Percentiles rank a stretch among this genome's conserved stretches.
phyloP scores from a whole-genome alignment of 805 yeast genomes.

The Saturnispora zaruensis region DNA sequence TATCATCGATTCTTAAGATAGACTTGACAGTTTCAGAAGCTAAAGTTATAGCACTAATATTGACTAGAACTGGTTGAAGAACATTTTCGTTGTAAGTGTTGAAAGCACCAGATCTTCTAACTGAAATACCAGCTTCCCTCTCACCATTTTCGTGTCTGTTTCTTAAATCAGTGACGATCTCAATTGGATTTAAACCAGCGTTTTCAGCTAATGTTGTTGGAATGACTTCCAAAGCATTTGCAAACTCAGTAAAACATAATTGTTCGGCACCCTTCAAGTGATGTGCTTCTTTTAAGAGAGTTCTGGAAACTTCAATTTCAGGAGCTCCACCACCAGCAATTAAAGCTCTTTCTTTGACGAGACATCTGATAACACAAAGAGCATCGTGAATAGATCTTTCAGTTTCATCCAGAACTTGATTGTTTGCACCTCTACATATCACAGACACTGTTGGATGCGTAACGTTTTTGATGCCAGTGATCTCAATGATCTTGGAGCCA shows the following conservation, averaged over 20 bases:
- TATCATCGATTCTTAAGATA: slow-evolving; percentile 93
- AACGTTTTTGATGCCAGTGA: slow-evolving; percentile 67
- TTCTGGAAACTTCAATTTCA: slow-evolving; percentile 80
- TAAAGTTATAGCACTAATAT: slow-evolving; percentile 85
- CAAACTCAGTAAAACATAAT: slow-evolving; percentile 85
- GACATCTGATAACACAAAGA: slow-evolving; percentile 81
- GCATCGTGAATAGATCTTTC: slow-evolving; percentile 98
- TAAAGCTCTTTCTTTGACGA: slow-evolving; percentile 78
- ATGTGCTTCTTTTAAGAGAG: slow-evolving; percentile 61
- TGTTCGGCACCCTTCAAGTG: slow-evolving; percentile 79
- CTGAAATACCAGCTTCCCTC: slow-evolving; percentile 89
- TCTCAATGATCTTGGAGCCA: slow-evolving; percentile 81
- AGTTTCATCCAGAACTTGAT: slow-evolving; percentile 84
- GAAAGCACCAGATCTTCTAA: slow-evolving; percentile 86
- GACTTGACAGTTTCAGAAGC: slow-evolving; percentile 97
- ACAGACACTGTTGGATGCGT: slow-evolving; percentile 71
- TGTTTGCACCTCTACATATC: slow-evolving; percentile 91
- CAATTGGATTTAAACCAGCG: slow-evolving; percentile 87
- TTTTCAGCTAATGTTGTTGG: slow-evolving; percentile 94
- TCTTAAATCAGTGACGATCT: slow-evolving; percentile 86
- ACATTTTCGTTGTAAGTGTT: slow-evolving; percentile 91
- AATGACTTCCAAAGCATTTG: slow-evolving; percentile 83
- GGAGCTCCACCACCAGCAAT: slow-evolving; percentile 99
- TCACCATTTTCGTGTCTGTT: slow-evolving; percentile 88
- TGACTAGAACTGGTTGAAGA: slow-evolving; percentile 91